Evolutionary conservation across 2,329 filamentous ascomycete genomes (phyloP).

Genomic region (Achaetomium macrosporum): DNA sequence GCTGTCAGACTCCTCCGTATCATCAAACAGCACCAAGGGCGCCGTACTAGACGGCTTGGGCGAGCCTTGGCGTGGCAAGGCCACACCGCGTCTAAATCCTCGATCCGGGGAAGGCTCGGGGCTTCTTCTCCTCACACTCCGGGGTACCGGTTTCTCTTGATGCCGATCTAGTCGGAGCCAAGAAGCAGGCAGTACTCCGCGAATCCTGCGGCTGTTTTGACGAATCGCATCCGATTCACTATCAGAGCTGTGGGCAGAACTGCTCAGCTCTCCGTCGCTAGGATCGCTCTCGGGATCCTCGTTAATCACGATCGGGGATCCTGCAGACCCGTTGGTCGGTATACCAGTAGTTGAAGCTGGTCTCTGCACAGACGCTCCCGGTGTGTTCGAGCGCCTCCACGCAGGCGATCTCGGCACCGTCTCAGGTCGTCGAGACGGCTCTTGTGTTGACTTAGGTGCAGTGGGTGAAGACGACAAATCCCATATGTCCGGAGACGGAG

Average conservation of each 20-base stretch:
- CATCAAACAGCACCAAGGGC: constrained; percentile 40
- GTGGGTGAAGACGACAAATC: constrained; percentile 20
- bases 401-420: constrained; percentile 3
- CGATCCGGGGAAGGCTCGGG: constrained; percentile 34
- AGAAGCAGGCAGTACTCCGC: constrained; percentile 60
- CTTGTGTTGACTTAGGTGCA: background rate
- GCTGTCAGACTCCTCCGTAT: constrained; percentile 39
- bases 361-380: background rate
- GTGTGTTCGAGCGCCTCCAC: background rate
- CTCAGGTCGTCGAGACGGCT: constrained; percentile 10
- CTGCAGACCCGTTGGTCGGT: background rate
- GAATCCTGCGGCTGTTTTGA: constrained; percentile 42
- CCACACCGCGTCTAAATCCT: constrained; percentile 43
- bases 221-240: constrained; percentile 39
- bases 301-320: constrained; percentile 13
- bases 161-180: constrained; percentile 57
- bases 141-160: constrained; percentile 29
- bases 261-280: constrained; percentile 20
- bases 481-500: constrained; percentile 13
- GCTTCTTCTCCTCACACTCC: constrained; percentile 28
- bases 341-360: background rate
- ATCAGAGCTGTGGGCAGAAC: constrained; percentile 27
- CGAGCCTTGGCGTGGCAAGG: constrained; percentile 37
- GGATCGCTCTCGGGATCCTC: constrained; percentile 16
- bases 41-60: constrained; percentile 27